Evolutionary conservation across 2,329 filamentous ascomycete genomes (phyloP).

Genomic region (Monilinia aucupariae): DNA sequence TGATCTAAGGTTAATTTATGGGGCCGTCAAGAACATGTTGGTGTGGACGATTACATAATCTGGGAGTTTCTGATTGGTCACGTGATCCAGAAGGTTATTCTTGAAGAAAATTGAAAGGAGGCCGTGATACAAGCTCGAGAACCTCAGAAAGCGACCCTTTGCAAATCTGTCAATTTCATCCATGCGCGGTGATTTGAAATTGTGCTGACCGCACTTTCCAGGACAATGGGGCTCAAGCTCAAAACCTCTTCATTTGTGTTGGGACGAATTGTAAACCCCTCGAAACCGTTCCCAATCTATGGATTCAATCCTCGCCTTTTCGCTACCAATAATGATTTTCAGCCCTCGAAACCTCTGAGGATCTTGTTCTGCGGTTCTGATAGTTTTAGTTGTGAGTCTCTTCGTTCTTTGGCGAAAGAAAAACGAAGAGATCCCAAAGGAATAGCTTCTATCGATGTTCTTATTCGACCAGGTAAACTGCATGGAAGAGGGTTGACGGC

Average conservation of each 20-base stretch:
- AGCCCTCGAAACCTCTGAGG: slow-evolving; percentile 53
- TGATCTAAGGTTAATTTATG: neutral
- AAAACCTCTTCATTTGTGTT: slow-evolving; percentile 3
- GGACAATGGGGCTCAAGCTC: neutral
- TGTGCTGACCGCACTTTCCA: neutral
- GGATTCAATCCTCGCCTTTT: slow-evolving; percentile 12
- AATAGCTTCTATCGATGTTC: slow-evolving; percentile 76
- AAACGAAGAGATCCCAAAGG: slow-evolving; percentile 46
- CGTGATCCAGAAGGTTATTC: neutral
- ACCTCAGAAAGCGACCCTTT: neutral
- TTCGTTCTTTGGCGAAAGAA: slow-evolving; percentile 63
- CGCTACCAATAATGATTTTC: slow-evolving; percentile 19
- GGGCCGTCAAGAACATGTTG: too few relatives aligned
- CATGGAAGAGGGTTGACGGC: slow-evolving; percentile 68
- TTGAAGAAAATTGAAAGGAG: neutral
- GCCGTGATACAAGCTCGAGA: neutral
- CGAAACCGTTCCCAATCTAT: slow-evolving; percentile 6
- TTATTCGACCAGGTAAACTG: slow-evolving; percentile 74
- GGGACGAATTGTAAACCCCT: neutral
- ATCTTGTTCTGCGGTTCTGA: slow-evolving; percentile 96
- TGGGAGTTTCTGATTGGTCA: neutral
- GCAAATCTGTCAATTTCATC: neutral
- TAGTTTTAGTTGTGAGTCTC: slow-evolving; percentile 74
- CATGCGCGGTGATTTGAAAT: neutral
- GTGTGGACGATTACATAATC: slow-evolving; percentile 5